Base-by-base conservation (phyloP, 768 basidiomycete species). In the Hydnomerulius pinastri region DNA sequence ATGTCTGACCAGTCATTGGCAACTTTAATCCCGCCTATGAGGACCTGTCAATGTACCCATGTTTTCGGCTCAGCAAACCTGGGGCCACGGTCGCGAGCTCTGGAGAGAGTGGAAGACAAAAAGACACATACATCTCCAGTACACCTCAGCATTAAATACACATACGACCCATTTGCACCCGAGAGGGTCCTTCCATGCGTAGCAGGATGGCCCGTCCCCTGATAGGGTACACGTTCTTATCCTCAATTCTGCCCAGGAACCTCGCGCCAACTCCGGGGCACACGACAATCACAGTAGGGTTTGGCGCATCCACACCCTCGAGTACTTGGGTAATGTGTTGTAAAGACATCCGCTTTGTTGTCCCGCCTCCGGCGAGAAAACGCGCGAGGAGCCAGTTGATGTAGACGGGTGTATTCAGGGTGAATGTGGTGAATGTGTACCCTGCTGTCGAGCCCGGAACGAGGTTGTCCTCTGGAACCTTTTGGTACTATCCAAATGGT, bases 231-330 rank as follows among this genome's bases (percentile, higher is more conserved):
- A 79, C 63, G 29, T 72, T 70, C 53, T 69, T 68, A 53, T 81
- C 79, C 51, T 78, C 77, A 18, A 82, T 73, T 6, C 79, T 77
- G 9, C 80, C 80, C 1, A 82, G 69, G 7, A 68, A 66, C 1
- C 77, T 70, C 13, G 81, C 77, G 3, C 81, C 81, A 17, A 94
- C 66, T 0, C 91, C 91, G 0, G 81, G 76, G 56, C 89, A 92
- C 9, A 86, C 79, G 5, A 93, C 64, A 1, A 92, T 61, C 0
- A 83, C 88, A 2, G 23, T 51, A 8, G 59, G 61, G 17, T 53
- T 48, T 4, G 17, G 49, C 2, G 39, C 39, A 8, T 46, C 51
- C 7, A 56, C 50, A 47, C n/a, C 45, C 35, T 60, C 43, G 53
- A 65, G 8, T 18, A 89, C 71, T 55, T 89, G 82, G 43, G 73